Evolutionary conservation across 176 grass and related monocot species (phyloP).

Genomic region (Puya raimondii): DNA sequence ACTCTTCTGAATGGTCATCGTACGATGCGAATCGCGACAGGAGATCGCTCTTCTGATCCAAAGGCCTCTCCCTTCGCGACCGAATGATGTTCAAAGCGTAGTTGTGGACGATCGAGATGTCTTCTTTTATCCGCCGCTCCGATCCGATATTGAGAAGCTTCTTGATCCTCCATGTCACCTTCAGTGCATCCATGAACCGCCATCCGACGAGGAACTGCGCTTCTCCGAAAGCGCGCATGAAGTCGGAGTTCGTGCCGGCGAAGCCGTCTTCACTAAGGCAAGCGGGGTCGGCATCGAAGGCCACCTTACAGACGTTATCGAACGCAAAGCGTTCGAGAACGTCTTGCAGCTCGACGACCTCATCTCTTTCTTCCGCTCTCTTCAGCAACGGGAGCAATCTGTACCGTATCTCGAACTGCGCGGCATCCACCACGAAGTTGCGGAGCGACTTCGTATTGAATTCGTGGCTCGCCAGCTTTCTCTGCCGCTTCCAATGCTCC

Average conservation of each 20-base stretch:
- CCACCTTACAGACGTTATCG: conserved; percentile 77
- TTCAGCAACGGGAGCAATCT: conserved; percentile 64
- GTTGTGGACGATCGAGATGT: conserved; percentile 48
- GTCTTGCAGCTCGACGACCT: conserved; percentile 60
- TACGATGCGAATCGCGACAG: conserved; percentile 64
- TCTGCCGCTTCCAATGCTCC: conserved; percentile 61
- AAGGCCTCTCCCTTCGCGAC: conserved; percentile 57
- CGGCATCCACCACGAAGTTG: conserved; percentile 30
- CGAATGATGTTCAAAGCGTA: conserved; percentile 59
- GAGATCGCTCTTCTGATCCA: conserved; percentile 49
- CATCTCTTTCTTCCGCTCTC: conserved; percentile 17
- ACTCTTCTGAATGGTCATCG: conserved; percentile 64
- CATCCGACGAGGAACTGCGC: conserved; percentile 64
- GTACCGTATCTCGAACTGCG: conserved; percentile 45
- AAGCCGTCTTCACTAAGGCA: conserved; percentile 32
- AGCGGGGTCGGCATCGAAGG: conserved; percentile 59
- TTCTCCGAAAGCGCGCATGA: conserved; percentile 58
- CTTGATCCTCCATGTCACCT: conserved; percentile 62
- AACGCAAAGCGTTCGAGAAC: conserved; percentile 66
- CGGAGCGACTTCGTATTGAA: conserved; percentile 32
- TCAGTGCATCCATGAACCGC: conserved; percentile 43
- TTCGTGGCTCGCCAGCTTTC: conserved; percentile 57
- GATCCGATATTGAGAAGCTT: conserved; percentile 48
- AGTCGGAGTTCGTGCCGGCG: conserved; percentile 40
- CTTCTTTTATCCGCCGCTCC: conserved; percentile 51